A percentile compares a stretch with the other conserved stretches of the same genome.
phyloP scores from a whole-genome alignment of 495 filamentous ascomycete species.

The Penicillium parvum region DNA sequence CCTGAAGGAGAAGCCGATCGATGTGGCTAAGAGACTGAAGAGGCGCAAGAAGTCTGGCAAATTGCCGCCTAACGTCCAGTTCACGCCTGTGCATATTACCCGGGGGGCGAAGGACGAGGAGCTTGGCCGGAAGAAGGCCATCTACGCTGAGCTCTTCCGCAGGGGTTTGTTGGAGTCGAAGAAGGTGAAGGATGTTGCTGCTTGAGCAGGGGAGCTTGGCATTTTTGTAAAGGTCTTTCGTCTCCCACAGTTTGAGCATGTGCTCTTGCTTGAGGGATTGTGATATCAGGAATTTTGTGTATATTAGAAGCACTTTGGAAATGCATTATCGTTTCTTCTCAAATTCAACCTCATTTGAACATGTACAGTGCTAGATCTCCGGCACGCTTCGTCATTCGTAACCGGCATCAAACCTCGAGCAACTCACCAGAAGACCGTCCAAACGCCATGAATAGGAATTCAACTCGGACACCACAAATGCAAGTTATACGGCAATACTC shows the following conservation, averaged over 20 bases:
- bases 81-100: slow-evolving; percentile 65
- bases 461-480: slow-evolving; percentile 1
- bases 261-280: slow-evolving; percentile 2
- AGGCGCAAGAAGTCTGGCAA: slow-evolving; percentile 32
- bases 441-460: slow-evolving; percentile 5
- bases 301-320: slow-evolving; percentile 24
- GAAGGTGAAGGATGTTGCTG: not conserved
- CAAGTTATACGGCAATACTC: slow-evolving; percentile 2
- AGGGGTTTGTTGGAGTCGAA: slow-evolving; percentile 43
- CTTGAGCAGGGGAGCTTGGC: no score
- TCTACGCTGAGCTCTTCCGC: slow-evolving; percentile 64
- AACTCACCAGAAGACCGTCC: slow-evolving; percentile 1
- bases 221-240: slow-evolving; percentile 6
- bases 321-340: slow-evolving; percentile 11
- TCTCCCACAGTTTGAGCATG: not conserved
- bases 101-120: slow-evolving; percentile 66
- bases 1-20: slow-evolving; percentile 20
- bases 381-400: slow-evolving; percentile 1
- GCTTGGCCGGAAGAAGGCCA: slow-evolving; percentile 80
- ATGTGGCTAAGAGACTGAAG: slow-evolving; percentile 37
- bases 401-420: not conserved
- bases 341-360: not conserved
- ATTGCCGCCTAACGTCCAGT: slow-evolving; percentile 64
- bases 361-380: slow-evolving; percentile 25
- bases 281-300: slow-evolving; percentile 21